Percentiles rank a stretch among this genome's conserved stretches.
Evolutionary conservation across 2,329 filamentous ascomycete genomes (phyloP).

Genomic region (Oidium heveae): DNA sequence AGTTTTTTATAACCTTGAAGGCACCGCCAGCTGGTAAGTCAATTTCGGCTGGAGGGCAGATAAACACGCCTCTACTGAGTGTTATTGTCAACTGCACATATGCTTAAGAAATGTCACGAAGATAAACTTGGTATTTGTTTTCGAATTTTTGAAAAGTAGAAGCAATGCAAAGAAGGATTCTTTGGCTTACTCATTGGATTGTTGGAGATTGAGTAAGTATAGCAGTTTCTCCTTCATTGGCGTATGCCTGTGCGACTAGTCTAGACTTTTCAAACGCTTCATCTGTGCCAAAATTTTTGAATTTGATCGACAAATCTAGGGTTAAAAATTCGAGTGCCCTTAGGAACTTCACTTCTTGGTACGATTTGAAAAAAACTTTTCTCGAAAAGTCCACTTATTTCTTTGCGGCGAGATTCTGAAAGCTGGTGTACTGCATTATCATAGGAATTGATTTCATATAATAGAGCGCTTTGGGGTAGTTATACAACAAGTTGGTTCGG

Average conservation of each 20-base stretch:
- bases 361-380: slow-evolving; percentile 1
- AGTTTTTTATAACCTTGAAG: not conserved
- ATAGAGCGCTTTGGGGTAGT: too few relatives aligned
- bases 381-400: not conserved
- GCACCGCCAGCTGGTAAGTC: not conserved
- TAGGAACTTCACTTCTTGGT: not conserved
- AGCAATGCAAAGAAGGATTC: not conserved
- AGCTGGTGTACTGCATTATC: not conserved
- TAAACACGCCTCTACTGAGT: not conserved
- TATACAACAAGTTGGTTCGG: too few relatives aligned
- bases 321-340: not conserved
- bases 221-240: slow-evolving; percentile 1
- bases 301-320: not conserved
- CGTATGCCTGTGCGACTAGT: slow-evolving; percentile 2
- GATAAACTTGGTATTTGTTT: not conserved
- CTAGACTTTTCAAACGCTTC: slow-evolving; percentile 1
- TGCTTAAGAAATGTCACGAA: slow-evolving; percentile 1
- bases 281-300: not conserved
- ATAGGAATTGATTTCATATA: too few relatives aligned
- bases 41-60: not conserved
- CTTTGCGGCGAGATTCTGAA: not conserved
- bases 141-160: not conserved
- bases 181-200: slow-evolving; percentile 2
- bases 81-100: not conserved
- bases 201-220: slow-evolving; percentile 3